Base-by-base conservation (phyloP, 2,329 filamentous ascomycete species). In the Aspergillus intermedius region DNA sequence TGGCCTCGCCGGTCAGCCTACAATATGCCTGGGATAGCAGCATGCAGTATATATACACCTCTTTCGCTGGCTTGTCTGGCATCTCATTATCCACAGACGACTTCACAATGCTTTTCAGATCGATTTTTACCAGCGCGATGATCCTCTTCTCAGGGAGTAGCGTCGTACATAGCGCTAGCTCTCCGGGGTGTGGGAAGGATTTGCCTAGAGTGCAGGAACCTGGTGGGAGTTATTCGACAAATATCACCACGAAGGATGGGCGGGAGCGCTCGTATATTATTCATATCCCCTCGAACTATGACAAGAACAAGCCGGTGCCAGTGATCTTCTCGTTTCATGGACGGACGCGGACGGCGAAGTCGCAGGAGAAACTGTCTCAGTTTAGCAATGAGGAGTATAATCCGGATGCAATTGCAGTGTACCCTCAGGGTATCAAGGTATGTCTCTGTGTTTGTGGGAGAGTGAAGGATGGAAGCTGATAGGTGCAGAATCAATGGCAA, bases 321-420 rank as follows among this genome's bases (percentile, higher is more conserved):
- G 47, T 78, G 25, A 74, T 77, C 30, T 62, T 78, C 32, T 76
- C 76, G 5, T 78, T 71, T 53, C 75, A 78, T 49, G 76, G 75
- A 4, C 65, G 69, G 4, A 57, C 54, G 13, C 65, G 69, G 45
- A 61, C 63, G 25, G 66, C 67, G 32, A 53, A 60, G 35, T 62
- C 64, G 6, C 67, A 77, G 52, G 69, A 73, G 53, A 49, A 57
- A 3, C 64, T 77, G 2, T 73, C 74, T 4, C 67, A 71, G 42
- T 76, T 78, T 56, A 73, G 71, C 32, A 72, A 75, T 45, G 59
- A 68, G 10, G 57, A 60, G 1, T 69, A 69, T 50, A 76, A 75
- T 30, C 66, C 70, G 8, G 48, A 76, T 23, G 71, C 70, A 4
- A 70, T 77, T 35, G 64, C 64, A 1, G 66, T 74, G 3, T 78